These are phyloP conservation scores for Suhomyces choctaworum DNA, from an alignment of 1,139 yeast species.

Conservation along the genomic window DNA sequence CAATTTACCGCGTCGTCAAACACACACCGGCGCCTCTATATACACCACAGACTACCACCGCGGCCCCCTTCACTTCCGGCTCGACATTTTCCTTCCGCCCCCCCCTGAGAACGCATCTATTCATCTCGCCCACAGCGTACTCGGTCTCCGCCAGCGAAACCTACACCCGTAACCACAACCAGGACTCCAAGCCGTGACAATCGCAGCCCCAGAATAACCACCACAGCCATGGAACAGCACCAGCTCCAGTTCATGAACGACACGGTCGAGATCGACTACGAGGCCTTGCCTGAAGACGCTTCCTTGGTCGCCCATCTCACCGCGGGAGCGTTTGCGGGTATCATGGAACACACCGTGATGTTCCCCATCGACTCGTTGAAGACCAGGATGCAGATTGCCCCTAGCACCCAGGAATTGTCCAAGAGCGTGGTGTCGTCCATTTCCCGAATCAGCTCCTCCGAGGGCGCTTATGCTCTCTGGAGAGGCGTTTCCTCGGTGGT, in stretches of 20 bases:
- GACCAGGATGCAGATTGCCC: slow-evolving; percentile 89
- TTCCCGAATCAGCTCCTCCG: slow-evolving; percentile 76
- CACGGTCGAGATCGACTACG: slow-evolving; percentile 71
- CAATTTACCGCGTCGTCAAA: background rate
- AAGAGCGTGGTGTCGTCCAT: slow-evolving; percentile 58
- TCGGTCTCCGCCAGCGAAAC: too few relatives aligned
- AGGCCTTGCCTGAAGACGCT: slow-evolving; percentile 86
- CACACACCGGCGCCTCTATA: too few relatives aligned
- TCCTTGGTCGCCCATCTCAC: slow-evolving; percentile 75
- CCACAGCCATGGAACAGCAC: slow-evolving; percentile 18
- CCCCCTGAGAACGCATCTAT: too few relatives aligned
- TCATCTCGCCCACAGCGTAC: too few relatives aligned
- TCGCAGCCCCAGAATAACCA: too few relatives aligned
- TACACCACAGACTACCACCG: too few relatives aligned
- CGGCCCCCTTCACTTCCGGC: too few relatives aligned
- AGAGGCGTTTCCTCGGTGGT: slow-evolving; percentile 92
- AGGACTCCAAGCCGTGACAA: too few relatives aligned
- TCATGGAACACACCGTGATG: slow-evolving; percentile 97
- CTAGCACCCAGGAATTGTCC: slow-evolving; percentile 36
- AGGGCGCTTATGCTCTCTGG: slow-evolving; percentile 90
- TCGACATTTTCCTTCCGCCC: too few relatives aligned
- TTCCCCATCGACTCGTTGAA: slow-evolving; percentile 93
- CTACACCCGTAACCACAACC: too few relatives aligned
- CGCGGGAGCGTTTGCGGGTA: slow-evolving; percentile 98
- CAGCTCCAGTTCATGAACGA: slow-evolving; percentile 23